Conservation (phyloP, 495 filamentous ascomycete genomes). For the Talaromyces liani region DNA sequence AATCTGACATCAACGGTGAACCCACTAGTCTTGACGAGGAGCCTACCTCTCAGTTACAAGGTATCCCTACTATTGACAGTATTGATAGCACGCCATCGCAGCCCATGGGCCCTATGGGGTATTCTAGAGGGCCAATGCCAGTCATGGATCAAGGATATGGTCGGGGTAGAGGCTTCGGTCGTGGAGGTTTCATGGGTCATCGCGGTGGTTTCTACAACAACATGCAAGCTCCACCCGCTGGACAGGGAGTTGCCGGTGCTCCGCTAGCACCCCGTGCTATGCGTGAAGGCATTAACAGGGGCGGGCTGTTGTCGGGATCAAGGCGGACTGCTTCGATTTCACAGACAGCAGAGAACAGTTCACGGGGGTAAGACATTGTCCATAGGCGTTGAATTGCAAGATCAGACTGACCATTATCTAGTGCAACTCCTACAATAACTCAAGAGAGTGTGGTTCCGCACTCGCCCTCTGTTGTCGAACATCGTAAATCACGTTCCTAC, state of each 20-base stretch:
- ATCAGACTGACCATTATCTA: slow-evolving; percentile 6
- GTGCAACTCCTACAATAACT: slow-evolving; percentile 16
- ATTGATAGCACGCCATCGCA: slow-evolving; percentile 22
- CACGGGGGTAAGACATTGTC: slow-evolving; percentile 28
- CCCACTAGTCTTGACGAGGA: slow-evolving; percentile 14
- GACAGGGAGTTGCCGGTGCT: slow-evolving; percentile 65
- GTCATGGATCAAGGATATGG: slow-evolving; percentile 28
- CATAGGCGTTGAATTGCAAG: neutral
- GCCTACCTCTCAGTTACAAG: slow-evolving; percentile 18
- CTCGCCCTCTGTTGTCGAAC: slow-evolving; percentile 3
- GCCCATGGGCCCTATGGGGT: slow-evolving; percentile 4
- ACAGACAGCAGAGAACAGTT: slow-evolving; percentile 18
- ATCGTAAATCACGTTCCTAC: neutral
- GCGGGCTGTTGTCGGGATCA: slow-evolving; percentile 28
- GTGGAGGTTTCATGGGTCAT: slow-evolving; percentile 20
- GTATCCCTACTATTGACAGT: slow-evolving; percentile 40
- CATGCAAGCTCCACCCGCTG: slow-evolving; percentile 27
- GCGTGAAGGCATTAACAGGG: slow-evolving; percentile 65
- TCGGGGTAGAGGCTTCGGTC: slow-evolving; percentile 27
- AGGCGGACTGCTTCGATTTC: slow-evolving; percentile 21
- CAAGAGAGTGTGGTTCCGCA: slow-evolving; percentile 13
- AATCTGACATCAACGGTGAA: slow-evolving; percentile 9
- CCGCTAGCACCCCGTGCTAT: slow-evolving; percentile 92
- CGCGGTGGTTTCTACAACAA: slow-evolving; percentile 24
- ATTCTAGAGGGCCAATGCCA: slow-evolving; percentile 11